Evolutionary conservation across 2,329 filamentous ascomycete species (phyloP), one percentile per base, ranked within the genome.

Genomic region (Xylariaceae sp.): DNA sequence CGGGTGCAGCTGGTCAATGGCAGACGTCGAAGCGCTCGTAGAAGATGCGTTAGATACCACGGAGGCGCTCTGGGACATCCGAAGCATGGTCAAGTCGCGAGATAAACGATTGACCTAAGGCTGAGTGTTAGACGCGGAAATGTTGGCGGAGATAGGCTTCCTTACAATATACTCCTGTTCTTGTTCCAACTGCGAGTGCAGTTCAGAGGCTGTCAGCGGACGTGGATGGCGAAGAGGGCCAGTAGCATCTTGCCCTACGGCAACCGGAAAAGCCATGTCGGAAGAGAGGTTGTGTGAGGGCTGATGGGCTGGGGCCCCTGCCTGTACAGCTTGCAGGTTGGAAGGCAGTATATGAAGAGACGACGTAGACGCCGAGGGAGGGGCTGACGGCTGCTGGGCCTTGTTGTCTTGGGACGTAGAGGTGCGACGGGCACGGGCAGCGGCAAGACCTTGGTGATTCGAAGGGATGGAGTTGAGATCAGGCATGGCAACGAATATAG

Each of bases 141-240:
- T 3, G 29, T 16, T 21, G 40, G 39, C 6, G 18, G 34, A 47
- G 84, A 60, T 78, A 94, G 92, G 65, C 12, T 2, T 15, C 30
- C 56, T 47, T 53, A 60, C 58, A 29, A 96, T 87, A 34, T 91
- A 89, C 71, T 97, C 92, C 65, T 97, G 92, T 68, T 97, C 92
- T 71, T 95, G 94, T 72, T 97, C 92, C 22, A 96, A 78, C 73
- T 96, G 84, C 55, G 88, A 78, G 70, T 96, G 91, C 57, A 97
- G 78, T 70, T 97, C 92, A 3, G 90, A 88, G 1, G 90, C 86
- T 0, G 92, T 96, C 69, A 96, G 74, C 3, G 92, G 92, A 34
- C 89, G 82, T 5, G 92, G 92, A 69, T 96, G 92, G 58, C 92
- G 83, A 64, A 95, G 74, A 3, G 92, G 92, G 0, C 87, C 88